Evolutionary conservation across 768 basidiomycete genomes (phyloP).

Genomic region (Kwoniella sp.): DNA sequence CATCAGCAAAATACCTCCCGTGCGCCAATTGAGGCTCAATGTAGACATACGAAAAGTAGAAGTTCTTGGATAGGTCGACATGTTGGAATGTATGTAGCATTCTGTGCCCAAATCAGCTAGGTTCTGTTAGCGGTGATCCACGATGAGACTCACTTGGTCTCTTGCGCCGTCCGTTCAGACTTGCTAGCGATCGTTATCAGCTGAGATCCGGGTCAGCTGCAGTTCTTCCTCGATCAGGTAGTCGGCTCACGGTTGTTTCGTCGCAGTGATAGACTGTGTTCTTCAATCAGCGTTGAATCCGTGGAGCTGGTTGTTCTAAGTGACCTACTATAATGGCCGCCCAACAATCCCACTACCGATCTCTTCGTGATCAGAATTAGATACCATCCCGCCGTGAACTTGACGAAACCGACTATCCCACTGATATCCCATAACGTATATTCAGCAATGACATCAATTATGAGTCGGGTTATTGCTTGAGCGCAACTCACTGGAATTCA

Average conservation of each 20-base stretch:
- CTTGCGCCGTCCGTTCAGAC: slow-evolving; percentile 83
- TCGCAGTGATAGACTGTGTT: slow-evolving; percentile 82
- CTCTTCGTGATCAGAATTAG: slow-evolving; percentile 87
- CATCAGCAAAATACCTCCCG: no score
- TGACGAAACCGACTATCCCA: slow-evolving; percentile 71
- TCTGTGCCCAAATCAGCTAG: slow-evolving; percentile 51
- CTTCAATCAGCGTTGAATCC: slow-evolving; percentile 14
- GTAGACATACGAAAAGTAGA: slow-evolving; percentile 88
- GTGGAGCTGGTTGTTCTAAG: background rate
- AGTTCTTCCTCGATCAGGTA: background rate
- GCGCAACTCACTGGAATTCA: slow-evolving; percentile 73
- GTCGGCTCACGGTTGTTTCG: slow-evolving; percentile 72
- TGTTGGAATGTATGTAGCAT: slow-evolving; percentile 90
- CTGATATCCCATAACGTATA: slow-evolving; percentile 37
- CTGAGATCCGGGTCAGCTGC: slow-evolving; percentile 22
- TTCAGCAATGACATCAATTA: background rate
- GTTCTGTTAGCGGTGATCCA: slow-evolving; percentile 8
- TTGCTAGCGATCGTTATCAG: slow-evolving; percentile 73
- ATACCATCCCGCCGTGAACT: slow-evolving; percentile 95
- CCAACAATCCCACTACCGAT: slow-evolving; percentile 87
- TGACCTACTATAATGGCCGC: slow-evolving; percentile 76
- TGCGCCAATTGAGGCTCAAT: no score
- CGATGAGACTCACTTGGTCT: slow-evolving; percentile 62
- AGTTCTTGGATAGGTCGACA: slow-evolving; percentile 98
- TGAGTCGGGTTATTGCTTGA: slow-evolving; percentile 47